Evolutionary conservation across 2,329 filamentous ascomycete species (phyloP).

Genomic region (Chaetomium olivaceum): DNA sequence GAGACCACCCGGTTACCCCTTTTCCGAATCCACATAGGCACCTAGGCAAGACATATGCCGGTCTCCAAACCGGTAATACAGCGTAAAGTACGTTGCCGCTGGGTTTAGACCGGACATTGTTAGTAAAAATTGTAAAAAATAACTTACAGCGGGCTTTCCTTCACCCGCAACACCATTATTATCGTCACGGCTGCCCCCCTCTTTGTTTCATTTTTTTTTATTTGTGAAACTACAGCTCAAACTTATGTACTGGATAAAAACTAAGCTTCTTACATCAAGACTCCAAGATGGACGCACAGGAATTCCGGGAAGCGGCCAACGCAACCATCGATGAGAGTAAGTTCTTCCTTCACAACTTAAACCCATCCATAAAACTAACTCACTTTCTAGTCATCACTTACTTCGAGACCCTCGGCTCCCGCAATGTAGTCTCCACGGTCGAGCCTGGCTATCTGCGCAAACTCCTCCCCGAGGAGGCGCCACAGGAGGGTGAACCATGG

Average conservation of each 20-base stretch:
- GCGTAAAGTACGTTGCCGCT: neutral
- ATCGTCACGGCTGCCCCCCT: neutral
- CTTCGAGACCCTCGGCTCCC: constrained; percentile 71
- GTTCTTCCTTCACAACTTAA: neutral
- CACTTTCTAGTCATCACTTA: constrained; percentile 64
- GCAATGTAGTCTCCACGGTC: constrained; percentile 74
- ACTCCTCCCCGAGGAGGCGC: constrained; percentile 69
- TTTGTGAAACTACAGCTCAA: neutral
- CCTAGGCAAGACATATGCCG: neutral
- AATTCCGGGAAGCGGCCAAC: constrained; percentile 32
- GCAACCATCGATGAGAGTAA: constrained; percentile 34
- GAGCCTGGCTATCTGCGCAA: constrained; percentile 83
- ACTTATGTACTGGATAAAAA: neutral
- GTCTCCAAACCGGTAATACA: neutral
- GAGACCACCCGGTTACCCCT: neutral
- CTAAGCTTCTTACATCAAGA: neutral
- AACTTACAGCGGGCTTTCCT: neutral
- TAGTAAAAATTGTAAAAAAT: neutral
- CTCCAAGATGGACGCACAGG: constrained; percentile 31
- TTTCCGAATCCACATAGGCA: neutral
- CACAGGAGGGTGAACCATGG: constrained; percentile 71
- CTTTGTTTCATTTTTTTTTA: neutral
- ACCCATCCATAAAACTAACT: neutral
- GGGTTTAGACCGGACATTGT: neutral
- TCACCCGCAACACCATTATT: neutral